Base-by-base conservation (phyloP, 164 flowering plant genomes). In the Berberis vulgaris region DNA sequence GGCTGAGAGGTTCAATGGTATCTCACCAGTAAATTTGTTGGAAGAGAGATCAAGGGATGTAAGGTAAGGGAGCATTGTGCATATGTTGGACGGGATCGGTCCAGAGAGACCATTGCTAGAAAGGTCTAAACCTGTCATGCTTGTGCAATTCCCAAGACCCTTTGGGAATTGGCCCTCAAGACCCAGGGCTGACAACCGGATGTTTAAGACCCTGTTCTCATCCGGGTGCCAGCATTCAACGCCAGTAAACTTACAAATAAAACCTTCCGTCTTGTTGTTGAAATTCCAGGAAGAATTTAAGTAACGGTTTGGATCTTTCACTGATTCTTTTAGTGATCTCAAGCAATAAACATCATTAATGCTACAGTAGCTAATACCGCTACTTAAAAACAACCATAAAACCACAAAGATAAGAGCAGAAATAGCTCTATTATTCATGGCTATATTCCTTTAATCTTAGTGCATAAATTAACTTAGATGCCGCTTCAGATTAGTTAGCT, bases 161-260 rank as follows among this genome's bases (percentile, higher is more conserved):
- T 40, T 69, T 2, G 96, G 97, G 61, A 88, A 91, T 49, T 57
- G 69, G 49, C 97, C 97, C 69, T 74, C 69, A 9, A 91, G 82
- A 11, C 83, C 90, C 81, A 83, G 72, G 65, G 72, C 77, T 0
- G 84, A 47, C 40, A 91, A 83, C 44, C 49, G 57, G 56, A 91
- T 72, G 52, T 78, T 87, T 43, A 88, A 55, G n/a, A 91, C 91
- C 73, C 54, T 82, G 67, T 70, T 83, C 77, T 91, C 97, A 45
- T 82, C 77, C 0, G 77, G 73, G 65, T 88, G 91, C 97, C 97
- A 91, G 63, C 97, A 91, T 0, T 82, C 83, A 7, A 91, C 67
- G 41, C 97, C 97, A 7, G 13, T 42, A 72, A 86, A 91, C 12
- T 57, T 77, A 63, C 96, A 91, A 71, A 91, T 87, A 67, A 69